Evolutionary conservation across 1,284 basidiomycete genomes (phyloP), one percentile per base, ranked within the genome.

Genomic region (Fomitopsis pinicola): DNA sequence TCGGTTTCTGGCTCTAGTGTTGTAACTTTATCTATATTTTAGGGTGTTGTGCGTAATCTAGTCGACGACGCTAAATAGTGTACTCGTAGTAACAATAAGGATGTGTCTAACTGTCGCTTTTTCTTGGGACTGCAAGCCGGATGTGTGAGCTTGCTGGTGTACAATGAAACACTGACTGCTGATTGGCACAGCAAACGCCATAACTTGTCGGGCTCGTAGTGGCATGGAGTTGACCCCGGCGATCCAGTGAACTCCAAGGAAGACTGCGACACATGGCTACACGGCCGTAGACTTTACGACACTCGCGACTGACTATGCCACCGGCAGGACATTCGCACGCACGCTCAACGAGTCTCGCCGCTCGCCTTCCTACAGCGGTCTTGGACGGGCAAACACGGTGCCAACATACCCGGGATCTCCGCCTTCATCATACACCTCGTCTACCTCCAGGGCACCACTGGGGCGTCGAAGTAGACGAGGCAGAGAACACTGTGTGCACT

Each of bases 191-290:
- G 22, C 22, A 22, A 22, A 22, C 22, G 22, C 22, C 22, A 1
- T 22, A 22, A 22, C 22, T 22, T 22, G 22, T 22, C 22, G 22
- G 22, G 22, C 22, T 22, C 22, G 22, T 22, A 22, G 22, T 22
- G 30, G 8, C 30, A 8, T 2, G 30, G 30, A 8, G 30, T 33
- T 33, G 30, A 33, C 30, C 30, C 30, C 8, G 30, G 30, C 30
- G 22, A 22, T 50, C 6, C 64, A 95, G 94, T 99, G 60, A 99
- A 98, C 72, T 82, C 87, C 15, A 83, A 81, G 63, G 95, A 95
- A 66, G 97, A 99, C 72, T 83, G 97, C 61, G 97, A 99, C 73
- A 98, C 96, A 0, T 9, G 91, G 86, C 1, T 97, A 97, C 73
- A 84, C 82, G 1, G 95, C 94, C 0, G 77, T 85, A 14, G 94